Percentiles rank a stretch among this genome's conserved stretches.
Evolutionary conservation across 2,329 filamentous ascomycete genomes (phyloP).

Genomic region (Trichoderma aggressivum): DNA sequence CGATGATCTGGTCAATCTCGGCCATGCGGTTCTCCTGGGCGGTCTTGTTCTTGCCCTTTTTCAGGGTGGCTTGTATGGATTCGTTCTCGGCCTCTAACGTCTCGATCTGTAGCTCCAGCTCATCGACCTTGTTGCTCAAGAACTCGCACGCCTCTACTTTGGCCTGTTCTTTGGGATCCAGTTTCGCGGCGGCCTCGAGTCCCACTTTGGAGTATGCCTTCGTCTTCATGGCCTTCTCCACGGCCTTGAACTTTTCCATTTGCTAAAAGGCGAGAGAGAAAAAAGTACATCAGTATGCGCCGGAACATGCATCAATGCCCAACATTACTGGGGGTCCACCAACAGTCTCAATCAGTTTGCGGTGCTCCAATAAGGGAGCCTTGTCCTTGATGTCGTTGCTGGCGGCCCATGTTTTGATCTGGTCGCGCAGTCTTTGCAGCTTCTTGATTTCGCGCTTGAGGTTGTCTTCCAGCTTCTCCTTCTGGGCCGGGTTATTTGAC

Average conservation of each 20-base stretch:
- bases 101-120: slow-evolving; percentile 92
- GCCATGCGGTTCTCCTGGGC: slow-evolving; percentile 83
- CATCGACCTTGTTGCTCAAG: slow-evolving; percentile 80
- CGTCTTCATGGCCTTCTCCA: slow-evolving; percentile 99
- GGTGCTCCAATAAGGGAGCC: slow-evolving; percentile 85
- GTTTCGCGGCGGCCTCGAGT: slow-evolving; percentile 81
- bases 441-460: slow-evolving; percentile 99
- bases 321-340: slow-evolving; percentile 33
- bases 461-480: slow-evolving; percentile 97
- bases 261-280: slow-evolving; percentile 52
- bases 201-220: slow-evolving; percentile 99
- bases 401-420: slow-evolving; percentile 99
- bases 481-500: slow-evolving; percentile 88
- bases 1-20: slow-evolving; percentile 78
- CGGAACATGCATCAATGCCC: slow-evolving; percentile 11
- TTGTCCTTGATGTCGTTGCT: slow-evolving; percentile 99
- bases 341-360: slow-evolving; percentile 97
- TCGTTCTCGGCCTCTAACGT: slow-evolving; percentile 87
- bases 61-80: slow-evolving; percentile 79
- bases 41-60: slow-evolving; percentile 88
- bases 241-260: slow-evolving; percentile 99
- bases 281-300: slow-evolving; percentile 6
- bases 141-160: slow-evolving; percentile 88
- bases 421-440: slow-evolving; percentile 91
- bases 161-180: slow-evolving; percentile 97